Evolutionary conservation across 2,329 filamentous ascomycete genomes (phyloP).

Genomic region (Aspergillus tubingensis): DNA sequence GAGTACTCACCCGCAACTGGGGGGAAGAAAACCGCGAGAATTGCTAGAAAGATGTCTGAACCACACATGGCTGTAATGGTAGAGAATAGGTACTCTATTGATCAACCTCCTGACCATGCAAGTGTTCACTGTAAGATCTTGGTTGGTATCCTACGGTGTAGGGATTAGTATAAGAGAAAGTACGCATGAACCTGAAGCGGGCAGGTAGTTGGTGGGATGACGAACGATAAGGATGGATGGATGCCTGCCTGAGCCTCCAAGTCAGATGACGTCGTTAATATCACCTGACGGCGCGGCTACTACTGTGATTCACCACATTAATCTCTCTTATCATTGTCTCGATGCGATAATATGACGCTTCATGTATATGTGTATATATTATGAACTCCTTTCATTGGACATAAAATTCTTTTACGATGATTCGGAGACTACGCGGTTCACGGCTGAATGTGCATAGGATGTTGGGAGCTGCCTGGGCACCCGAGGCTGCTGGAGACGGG

Average conservation of each 20-base stretch:
- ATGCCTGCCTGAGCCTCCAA: constrained; percentile 11
- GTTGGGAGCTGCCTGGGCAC: too few relatives aligned
- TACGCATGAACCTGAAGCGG: background rate
- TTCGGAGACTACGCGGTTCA: too few relatives aligned
- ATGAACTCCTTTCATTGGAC: too few relatives aligned
- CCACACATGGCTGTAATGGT: constrained; percentile 53
- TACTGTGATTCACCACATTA: background rate
- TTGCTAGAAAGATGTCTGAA: constrained; percentile 61
- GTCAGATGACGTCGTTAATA: constrained; percentile 16
- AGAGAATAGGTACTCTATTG: constrained; percentile 5
- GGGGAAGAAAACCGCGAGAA: constrained; percentile 64
- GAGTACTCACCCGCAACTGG: constrained; percentile 55
- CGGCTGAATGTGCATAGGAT: too few relatives aligned
- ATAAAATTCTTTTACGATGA: too few relatives aligned
- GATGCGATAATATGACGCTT: too few relatives aligned
- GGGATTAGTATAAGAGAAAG: background rate
- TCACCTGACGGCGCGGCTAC: constrained; percentile 10
- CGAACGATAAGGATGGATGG: constrained; percentile 12
- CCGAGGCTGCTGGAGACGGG: too few relatives aligned
- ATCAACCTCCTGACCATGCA: constrained; percentile 5
- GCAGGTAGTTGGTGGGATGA: constrained; percentile 17
- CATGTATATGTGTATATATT: too few relatives aligned
- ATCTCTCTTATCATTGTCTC: too few relatives aligned
- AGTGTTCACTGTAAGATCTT: background rate
- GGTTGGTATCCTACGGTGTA: background rate